Conservation (phyloP, 768 basidiomycete species). For the Neoboletus magnificus region DNA sequence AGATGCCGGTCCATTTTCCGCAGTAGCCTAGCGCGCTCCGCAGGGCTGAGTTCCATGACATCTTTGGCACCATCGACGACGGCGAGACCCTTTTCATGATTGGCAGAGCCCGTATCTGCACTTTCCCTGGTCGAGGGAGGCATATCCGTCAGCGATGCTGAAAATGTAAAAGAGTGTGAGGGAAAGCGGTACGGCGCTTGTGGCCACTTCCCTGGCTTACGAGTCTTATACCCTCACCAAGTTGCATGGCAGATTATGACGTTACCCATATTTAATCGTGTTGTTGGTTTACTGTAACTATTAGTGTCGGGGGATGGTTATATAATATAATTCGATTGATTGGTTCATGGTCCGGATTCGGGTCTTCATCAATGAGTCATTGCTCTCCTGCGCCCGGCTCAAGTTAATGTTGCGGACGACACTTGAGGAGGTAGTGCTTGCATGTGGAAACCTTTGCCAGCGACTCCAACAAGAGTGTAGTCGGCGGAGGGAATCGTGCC, state of each 20-base stretch:
- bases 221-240: background rate
- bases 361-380: too few relatives aligned
- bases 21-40: background rate
- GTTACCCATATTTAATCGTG: background rate
- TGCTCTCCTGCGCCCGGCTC: too few relatives aligned
- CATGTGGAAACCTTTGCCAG: too few relatives aligned
- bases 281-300: background rate
- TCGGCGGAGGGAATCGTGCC: too few relatives aligned
- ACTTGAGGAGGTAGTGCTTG: too few relatives aligned
- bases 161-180: background rate
- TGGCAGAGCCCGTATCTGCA: background rate
- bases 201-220: background rate
- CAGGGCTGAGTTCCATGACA: background rate
- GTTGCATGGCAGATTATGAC: background rate
- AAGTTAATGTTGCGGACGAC: too few relatives aligned
- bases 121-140: constrained; percentile 10
- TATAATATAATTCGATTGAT: too few relatives aligned
- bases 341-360: too few relatives aligned
- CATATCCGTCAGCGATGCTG: constrained; percentile 10
- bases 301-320: too few relatives aligned
- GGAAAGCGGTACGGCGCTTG: background rate
- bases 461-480: too few relatives aligned
- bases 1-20: background rate
- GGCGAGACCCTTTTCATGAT: background rate
- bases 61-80: background rate